A percentile compares a stretch with the other conserved stretches of the same genome.
Conservation (phyloP, 352 stramenopile species). For the Phytophthora chlamydospora region DNA sequence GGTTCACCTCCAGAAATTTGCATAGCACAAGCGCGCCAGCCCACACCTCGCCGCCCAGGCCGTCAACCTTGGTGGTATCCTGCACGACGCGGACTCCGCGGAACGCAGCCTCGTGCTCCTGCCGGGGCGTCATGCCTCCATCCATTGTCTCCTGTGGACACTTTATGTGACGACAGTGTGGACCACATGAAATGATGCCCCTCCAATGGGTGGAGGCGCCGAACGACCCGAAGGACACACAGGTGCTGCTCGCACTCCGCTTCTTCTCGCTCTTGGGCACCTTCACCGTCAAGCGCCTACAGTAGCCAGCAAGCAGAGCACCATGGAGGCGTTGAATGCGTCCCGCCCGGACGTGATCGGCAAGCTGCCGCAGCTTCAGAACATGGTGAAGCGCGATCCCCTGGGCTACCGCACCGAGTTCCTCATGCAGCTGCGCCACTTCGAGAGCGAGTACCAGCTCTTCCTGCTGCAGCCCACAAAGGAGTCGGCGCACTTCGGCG, state of each 20-base stretch:
- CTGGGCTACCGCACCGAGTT: slow-evolving; percentile 97
- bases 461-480: slow-evolving; percentile 93
- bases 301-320: background rate
- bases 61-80: slow-evolving; percentile 60
- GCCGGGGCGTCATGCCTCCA: slow-evolving; percentile 7
- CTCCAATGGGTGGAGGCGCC: slow-evolving; percentile 35
- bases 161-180: no score
- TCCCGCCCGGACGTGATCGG: slow-evolving; percentile 87
- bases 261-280: slow-evolving; percentile 3
- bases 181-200: no score
- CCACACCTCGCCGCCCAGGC: slow-evolving; percentile 65
- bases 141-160: no score
- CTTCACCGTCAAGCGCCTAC: background rate
- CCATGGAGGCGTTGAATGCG: slow-evolving; percentile 73
- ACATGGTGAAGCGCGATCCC: slow-evolving; percentile 98
- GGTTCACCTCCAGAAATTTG: slow-evolving; percentile 43
- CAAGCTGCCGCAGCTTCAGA: slow-evolving; percentile 97
- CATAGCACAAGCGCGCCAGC: slow-evolving; percentile 60
- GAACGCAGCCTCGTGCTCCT: slow-evolving; percentile 50
- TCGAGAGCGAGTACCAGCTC: slow-evolving; percentile 96
- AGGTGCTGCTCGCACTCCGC: background rate
- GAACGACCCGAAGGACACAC: slow-evolving; percentile 15
- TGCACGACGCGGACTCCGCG: slow-evolving; percentile 48
- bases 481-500: slow-evolving; percentile 93
- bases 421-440: slow-evolving; percentile 96